Base-by-base conservation (phyloP, 2,329 filamentous ascomycete species). In the Elsinoe arachidis region DNA sequence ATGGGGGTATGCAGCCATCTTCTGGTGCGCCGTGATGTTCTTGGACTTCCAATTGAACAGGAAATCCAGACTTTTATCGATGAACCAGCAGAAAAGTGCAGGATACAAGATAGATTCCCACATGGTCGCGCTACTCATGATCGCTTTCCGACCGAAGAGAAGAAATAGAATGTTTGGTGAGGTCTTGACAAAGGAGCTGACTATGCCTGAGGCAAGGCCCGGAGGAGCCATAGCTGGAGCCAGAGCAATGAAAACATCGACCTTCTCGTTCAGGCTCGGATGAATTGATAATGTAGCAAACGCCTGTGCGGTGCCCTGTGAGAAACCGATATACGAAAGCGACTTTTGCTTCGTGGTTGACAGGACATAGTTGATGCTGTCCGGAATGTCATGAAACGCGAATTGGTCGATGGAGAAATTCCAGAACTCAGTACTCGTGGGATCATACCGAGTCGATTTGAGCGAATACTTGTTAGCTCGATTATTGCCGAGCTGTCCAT, bases 381-480 rank as follows among this genome's bases (percentile, higher is more conserved):
- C 87, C 1, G 93, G 93, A 59, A 99, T 96, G 70, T 99, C 93
- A 69, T 97, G 84, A 67, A 99, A 95, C 49, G 93, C 93, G 69
- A 99, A 99, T 68, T 99, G 88, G 69, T 99, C 93, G 68, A 99
- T 97, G 54, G 90, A 96, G 69, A 99, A 99, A 70, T 96, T 86
- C 93, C 93, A 99, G 71, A 99, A 99, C 12, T 82, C 78, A 37
- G 80, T 75, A 2, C 87, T 86, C 0, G 83, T 86, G 0, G 93
- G 91, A 0, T 89, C 86, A 61, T 78, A 77, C 59, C 85, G 80
- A 54, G 91, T 82, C 2, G 85, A 91, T 74, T 99, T 99, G 72
- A 97, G 99, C 46, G 90, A 96, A 74, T 99, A 99, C 70, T 99
- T 99, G 79, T 99, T 99, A 52, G 93, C 93, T 35, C 93, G 85